Base-by-base conservation (phyloP, 176 grass and related monocot genomes). In the Tuctoria greenei region DNA sequence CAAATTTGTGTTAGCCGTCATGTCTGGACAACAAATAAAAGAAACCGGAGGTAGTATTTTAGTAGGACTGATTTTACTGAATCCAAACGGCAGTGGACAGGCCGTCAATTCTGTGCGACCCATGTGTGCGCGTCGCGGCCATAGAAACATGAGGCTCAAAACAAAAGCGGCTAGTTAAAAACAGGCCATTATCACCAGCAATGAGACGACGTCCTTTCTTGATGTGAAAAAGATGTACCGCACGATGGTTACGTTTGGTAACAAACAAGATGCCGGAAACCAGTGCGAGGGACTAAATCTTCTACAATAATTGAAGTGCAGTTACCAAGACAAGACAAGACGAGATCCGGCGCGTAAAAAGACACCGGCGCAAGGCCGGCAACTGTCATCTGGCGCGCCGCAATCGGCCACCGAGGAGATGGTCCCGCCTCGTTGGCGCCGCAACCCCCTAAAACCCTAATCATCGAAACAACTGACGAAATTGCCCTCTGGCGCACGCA, bases 371-470 rank as follows among this genome's bases (percentile, higher is more conserved):
- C 9, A 43, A 63, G n/a, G 55, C 25, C 31, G 2, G 52, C 50
- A 51, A 38, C 61, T 61, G 76, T 21, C 51, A 21, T 9, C 20
- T 52, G 69, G 34, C 62, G 61, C 51, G 41, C 64, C 36, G 78
- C 64, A 27, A 62, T 5, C 47, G 0, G 12, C 18, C 43, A 26
- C 5, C 57, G 6, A 1, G n/a, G 27, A 45, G 13, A 3, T 3
- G 57, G 84, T 8, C 46, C 42, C 57, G 3, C 46, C n/a, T n/a
- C n/a, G 2, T 11, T 38, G 51, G 20, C 4, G 47, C 15, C 7
- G 43, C 43, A 4, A 4, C 13, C 17, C 16, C 24, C 84, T 66
- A 42, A 72, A 87, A 77, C 66, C 79, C 66, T 6, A 77, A 66
- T 41, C 40, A 15, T 16, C 45, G 51, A 8, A 15, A 34, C n/a